phyloP scores from a whole-genome alignment of 2,329 filamentous ascomycete genomes.

The Alternaria dauci region DNA sequence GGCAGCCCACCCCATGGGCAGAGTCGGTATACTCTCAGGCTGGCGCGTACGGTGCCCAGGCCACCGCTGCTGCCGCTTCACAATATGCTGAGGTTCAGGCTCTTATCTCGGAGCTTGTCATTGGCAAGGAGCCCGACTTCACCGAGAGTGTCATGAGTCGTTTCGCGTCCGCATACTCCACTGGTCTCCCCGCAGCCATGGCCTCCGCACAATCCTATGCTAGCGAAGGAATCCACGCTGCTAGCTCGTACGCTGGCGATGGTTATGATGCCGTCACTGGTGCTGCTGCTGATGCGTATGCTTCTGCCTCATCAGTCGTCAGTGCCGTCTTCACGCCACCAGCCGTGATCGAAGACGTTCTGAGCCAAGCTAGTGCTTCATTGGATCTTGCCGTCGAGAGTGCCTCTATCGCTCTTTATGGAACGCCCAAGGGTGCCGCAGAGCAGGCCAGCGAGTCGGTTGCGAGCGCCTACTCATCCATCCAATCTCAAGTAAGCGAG shows the following conservation, averaged over 20 bases:
- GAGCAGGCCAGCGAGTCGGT: conserved; percentile 65
- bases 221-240: conserved; percentile 53
- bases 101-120: conserved; percentile 77
- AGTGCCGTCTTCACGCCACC: conserved; percentile 64
- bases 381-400: conserved; percentile 67
- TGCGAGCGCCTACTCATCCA: conserved; percentile 61
- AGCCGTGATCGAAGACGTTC: conserved; percentile 64
- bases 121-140: conserved; percentile 80
- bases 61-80: conserved; percentile 66
- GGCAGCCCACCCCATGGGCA: conserved; percentile 64
- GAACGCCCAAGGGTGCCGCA: conserved; percentile 61
- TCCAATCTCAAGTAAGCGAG: conserved; percentile 59
- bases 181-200: conserved; percentile 66
- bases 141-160: conserved; percentile 80
- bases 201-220: conserved; percentile 64
- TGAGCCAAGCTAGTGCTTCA: conserved; percentile 65
- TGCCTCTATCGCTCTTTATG: conserved; percentile 66
- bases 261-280: conserved; percentile 57
- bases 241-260: conserved; percentile 62
- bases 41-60: conserved; percentile 67
- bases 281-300: conserved; percentile 60
- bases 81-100: conserved; percentile 76
- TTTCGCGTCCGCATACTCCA: conserved; percentile 75
- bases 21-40: conserved; percentile 61
- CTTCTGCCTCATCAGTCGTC: conserved; percentile 57